phyloP scores from a whole-genome alignment of 495 filamentous ascomycete species.

The Xylaria flabelliformis region DNA sequence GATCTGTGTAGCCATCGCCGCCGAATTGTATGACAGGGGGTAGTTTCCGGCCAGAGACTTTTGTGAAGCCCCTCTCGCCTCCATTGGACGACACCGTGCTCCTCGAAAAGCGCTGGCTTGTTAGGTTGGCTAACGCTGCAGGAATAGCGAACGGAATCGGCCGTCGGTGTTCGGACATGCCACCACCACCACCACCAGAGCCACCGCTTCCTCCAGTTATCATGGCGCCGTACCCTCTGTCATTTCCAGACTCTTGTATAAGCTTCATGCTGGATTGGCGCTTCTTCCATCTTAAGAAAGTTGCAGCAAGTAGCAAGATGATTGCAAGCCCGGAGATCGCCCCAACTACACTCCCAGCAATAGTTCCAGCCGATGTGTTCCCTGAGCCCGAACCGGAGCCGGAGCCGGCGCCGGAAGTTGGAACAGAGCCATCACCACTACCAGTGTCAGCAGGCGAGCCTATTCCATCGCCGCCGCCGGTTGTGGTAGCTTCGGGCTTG shows the following conservation, averaged over 20 bases:
- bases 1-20: conserved; percentile 72
- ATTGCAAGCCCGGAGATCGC: conserved; percentile 68
- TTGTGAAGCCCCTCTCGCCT: conserved; percentile 59
- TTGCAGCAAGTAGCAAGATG: conserved; percentile 60
- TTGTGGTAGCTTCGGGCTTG: conserved; percentile 15
- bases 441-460: conserved; percentile 29
- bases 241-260: conserved; percentile 41
- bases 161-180: conserved; percentile 54
- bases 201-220: conserved; percentile 36
- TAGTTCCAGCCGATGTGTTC: conserved; percentile 37
- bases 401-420: conserved; percentile 15
- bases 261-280: conserved; percentile 44
- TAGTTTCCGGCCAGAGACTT: conserved; percentile 75
- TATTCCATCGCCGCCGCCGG: conserved; percentile 20
- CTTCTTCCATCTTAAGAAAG: conserved; percentile 63
- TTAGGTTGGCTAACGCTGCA: conserved; percentile 57
- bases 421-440: conserved; percentile 20
- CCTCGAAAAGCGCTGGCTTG: conserved; percentile 55
- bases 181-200: conserved; percentile 35
- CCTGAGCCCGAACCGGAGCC: conserved; percentile 27
- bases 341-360: conserved; percentile 72
- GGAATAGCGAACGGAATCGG: conserved; percentile 64
- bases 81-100: conserved; percentile 50
- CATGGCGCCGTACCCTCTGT: conserved; percentile 39
- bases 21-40: conserved; percentile 71